Percentiles rank a stretch among this genome's conserved stretches.
Conservation (phyloP, 2,329 filamentous ascomycete species). For the Westerdykella ornata region DNA sequence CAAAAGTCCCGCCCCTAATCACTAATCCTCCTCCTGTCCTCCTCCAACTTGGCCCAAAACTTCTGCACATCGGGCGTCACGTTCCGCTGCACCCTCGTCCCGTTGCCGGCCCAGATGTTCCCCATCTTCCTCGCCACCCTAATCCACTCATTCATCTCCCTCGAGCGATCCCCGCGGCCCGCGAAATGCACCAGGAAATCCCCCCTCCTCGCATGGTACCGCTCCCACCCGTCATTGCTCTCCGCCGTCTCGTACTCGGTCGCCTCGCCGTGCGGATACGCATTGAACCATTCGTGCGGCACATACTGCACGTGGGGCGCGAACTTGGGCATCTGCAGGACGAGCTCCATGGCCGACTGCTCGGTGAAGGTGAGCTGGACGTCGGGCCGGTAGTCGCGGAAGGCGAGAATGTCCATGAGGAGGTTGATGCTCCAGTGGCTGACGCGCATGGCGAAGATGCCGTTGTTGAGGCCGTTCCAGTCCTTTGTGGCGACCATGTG, state of each 20-base stretch:
- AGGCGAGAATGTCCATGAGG: conserved; percentile 37
- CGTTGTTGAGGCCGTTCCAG: conserved; percentile 41
- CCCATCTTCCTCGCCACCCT: conserved; percentile 29
- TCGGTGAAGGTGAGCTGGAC: conserved; percentile 34
- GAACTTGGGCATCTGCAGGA: conserved; percentile 33
- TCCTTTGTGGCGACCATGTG: conserved; percentile 37
- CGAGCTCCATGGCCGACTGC: conserved; percentile 38
- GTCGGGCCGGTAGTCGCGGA: conserved; percentile 36
- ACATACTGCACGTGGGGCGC: conserved; percentile 28
- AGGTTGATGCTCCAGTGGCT: conserved; percentile 36
- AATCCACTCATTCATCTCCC: conserved; percentile 36
- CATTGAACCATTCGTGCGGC: conserved; percentile 43
- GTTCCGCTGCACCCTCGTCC: conserved; percentile 17
- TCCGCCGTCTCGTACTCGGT: conserved; percentile 6
- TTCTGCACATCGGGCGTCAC: conserved; percentile 18
- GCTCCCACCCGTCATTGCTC: conserved; percentile 32
- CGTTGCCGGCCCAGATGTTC: conserved; percentile 17
- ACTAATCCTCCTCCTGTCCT: not conserved
- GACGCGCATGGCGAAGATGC: conserved; percentile 40
- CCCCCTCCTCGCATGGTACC: conserved; percentile 35
- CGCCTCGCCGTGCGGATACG: conserved; percentile 33
- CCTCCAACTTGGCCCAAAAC: conserved; percentile 10
- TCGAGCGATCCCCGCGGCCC: conserved; percentile 29
- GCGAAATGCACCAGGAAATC: conserved; percentile 43
- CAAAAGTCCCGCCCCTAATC: not conserved